Evolutionary conservation across 495 filamentous ascomycete genomes (phyloP).

Genomic region (Penicillium soppii): DNA sequence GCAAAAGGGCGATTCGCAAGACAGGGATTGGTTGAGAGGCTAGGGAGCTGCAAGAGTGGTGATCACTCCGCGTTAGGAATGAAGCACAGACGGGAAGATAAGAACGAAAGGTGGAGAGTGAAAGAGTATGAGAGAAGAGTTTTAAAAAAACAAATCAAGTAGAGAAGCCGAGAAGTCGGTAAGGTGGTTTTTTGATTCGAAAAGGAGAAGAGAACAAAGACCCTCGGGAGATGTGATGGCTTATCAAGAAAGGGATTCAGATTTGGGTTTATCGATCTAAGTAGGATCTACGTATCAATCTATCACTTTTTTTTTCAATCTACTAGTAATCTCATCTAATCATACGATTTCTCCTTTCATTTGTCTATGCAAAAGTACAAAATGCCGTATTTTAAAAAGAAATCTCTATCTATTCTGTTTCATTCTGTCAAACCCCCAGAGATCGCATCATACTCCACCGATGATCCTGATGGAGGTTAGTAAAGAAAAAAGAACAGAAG

Average conservation of each 20-base stretch:
- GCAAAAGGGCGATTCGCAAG: conserved; percentile 6
- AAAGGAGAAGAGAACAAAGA: conserved; percentile 13
- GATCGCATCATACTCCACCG: conserved; percentile 38
- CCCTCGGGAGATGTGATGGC: conserved; percentile 1
- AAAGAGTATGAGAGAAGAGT: conserved; percentile 4
- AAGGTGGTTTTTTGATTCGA: no score
- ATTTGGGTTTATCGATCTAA: conserved; percentile 35
- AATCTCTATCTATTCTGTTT: conserved; percentile 9
- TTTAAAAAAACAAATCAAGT: conserved; percentile 3
- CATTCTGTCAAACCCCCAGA: conserved; percentile 22
- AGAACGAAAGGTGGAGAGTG: conserved; percentile 1
- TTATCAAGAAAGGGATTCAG: conserved; percentile 13
- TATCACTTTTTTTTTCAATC: conserved; percentile 32
- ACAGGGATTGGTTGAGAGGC: conserved; percentile 16
- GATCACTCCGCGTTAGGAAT: conserved; percentile 18
- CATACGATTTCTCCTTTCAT: conserved; percentile 8
- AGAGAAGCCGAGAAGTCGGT: not conserved
- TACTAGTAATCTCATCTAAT: conserved; percentile 25
- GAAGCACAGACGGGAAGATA: conserved; percentile 3
- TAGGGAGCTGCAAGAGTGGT: conserved; percentile 27
- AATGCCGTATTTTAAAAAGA: not conserved
- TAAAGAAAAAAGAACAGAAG: conserved; percentile 6
- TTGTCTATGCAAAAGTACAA: not conserved
- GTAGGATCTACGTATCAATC: conserved; percentile 33
- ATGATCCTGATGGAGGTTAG: conserved; percentile 31